phyloP scores from a whole-genome alignment of 257 asterid genomes.

The Linaria vulgaris region DNA sequence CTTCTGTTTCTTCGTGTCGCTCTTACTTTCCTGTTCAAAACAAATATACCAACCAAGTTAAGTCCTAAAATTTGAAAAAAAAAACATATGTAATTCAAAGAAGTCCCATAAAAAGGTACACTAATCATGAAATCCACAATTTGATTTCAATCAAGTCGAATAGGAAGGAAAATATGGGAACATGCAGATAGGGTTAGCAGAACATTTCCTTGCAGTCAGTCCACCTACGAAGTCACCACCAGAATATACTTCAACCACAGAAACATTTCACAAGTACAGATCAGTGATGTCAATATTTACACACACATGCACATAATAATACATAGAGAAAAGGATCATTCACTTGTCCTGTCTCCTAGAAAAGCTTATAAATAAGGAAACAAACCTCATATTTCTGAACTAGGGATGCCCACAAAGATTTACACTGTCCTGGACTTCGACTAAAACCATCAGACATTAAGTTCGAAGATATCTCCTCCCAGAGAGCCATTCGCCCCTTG shows the following conservation, averaged over 20 bases:
- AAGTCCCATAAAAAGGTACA: too few species aligned
- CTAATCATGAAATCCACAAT: too few species aligned
- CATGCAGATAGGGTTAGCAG: not conserved
- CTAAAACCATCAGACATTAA: conserved; percentile 56
- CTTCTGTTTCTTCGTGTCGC: conserved; percentile 36
- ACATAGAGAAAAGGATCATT: not conserved
- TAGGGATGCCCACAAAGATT: conserved; percentile 94
- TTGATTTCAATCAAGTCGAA: not conserved
- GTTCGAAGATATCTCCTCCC: conserved; percentile 92
- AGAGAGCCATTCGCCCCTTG: conserved; percentile 93
- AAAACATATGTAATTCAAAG: too few species aligned
- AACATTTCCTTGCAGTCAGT: not conserved
- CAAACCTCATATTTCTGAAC: conserved; percentile 91
- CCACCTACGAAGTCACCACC: not conserved
- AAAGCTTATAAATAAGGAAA: conserved; percentile 18
- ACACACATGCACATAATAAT: not conserved
- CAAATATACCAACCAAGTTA: conserved; percentile 3
- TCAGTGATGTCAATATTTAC: too few species aligned
- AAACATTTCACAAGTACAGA: not conserved
- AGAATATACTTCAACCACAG: not conserved
- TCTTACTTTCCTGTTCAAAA: conserved; percentile 57
- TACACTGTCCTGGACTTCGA: conserved; percentile 91
- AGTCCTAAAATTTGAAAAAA: not conserved
- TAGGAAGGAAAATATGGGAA: not conserved
- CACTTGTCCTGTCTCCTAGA: not conserved